phyloP scores from a whole-genome alignment of 1,284 basidiomycete species.

The Cerioporus squamosus region DNA sequence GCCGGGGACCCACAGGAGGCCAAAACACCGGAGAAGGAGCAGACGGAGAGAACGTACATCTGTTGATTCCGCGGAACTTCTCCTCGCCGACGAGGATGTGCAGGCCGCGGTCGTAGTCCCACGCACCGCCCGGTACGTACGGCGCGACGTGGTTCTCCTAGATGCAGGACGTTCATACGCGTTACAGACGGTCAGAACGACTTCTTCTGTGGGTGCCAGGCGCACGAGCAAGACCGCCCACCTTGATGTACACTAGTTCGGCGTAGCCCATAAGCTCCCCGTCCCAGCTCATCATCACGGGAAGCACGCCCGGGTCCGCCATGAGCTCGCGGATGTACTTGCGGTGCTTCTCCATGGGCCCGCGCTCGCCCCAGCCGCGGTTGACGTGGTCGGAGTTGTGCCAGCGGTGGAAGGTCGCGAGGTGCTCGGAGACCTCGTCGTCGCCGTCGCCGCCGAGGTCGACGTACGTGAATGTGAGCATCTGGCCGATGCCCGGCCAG shows the following conservation, averaged over 20 bases:
- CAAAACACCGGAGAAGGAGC: neutral
- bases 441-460: constrained; percentile 34
- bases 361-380: constrained; percentile 54
- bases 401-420: constrained; percentile 55
- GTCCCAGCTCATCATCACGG: constrained; percentile 56
- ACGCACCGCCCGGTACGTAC: constrained; percentile 43
- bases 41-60: constrained; percentile 36
- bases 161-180: neutral
- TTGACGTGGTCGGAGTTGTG: constrained; percentile 56
- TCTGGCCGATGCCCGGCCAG: constrained; percentile 46
- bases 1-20: neutral
- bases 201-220: neutral
- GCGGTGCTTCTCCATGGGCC: constrained; percentile 51
- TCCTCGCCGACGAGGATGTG: constrained; percentile 55
- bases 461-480: constrained; percentile 49
- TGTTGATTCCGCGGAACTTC: constrained; percentile 46
- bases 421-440: constrained; percentile 37
- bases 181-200: neutral
- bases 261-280: constrained; percentile 57
- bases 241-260: constrained; percentile 57
- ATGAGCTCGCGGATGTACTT: constrained; percentile 45
- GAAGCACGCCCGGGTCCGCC: constrained; percentile 47
- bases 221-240: constrained; percentile 19
- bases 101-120: constrained; percentile 55
- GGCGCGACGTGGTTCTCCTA: constrained; percentile 50